These are phyloP conservation scores for Phoma sp. DNA, from an alignment of 2,329 filamentous ascomycete genomes.

Conservation along the genomic window DNA sequence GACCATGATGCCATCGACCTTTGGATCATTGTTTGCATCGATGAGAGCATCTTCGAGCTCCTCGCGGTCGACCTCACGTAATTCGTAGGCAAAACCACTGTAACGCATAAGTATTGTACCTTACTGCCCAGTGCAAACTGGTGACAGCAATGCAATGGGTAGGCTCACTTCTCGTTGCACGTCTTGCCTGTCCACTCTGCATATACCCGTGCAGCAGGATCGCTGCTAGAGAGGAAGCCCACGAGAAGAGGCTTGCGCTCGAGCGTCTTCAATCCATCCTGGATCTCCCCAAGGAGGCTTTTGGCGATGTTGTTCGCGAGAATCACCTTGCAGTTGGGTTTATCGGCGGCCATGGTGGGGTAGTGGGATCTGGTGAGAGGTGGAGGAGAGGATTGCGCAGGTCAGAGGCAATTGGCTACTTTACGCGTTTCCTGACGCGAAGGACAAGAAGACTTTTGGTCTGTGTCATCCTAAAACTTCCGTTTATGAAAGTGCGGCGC, in stretches of 20 bases:
- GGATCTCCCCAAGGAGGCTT: conserved; percentile 78
- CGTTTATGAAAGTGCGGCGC: conserved; percentile 13
- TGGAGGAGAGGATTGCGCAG: not conserved
- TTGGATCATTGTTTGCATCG: conserved; percentile 78
- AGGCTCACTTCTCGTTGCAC: conserved; percentile 87
- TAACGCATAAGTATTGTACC: conserved; percentile 8
- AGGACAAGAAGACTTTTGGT: conserved; percentile 18
- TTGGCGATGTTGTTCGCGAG: conserved; percentile 88
- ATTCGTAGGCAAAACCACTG: conserved; percentile 88
- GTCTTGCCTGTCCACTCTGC: conserved; percentile 98
- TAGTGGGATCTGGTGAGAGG: conserved; percentile 9
- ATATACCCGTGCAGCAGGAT: conserved; percentile 91
- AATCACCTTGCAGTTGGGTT: conserved; percentile 83
- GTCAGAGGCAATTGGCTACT: conserved; percentile 8
- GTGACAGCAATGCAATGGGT: conserved; percentile 23
- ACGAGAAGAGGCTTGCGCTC: conserved; percentile 79
- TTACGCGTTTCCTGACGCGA: conserved; percentile 11
- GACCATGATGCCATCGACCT: conserved; percentile 89
- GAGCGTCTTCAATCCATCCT: conserved; percentile 75
- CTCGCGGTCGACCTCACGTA: conserved; percentile 85
- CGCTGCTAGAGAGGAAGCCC: conserved; percentile 89
- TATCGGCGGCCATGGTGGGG: conserved; percentile 47
- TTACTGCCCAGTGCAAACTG: not conserved
- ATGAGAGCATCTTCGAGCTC: conserved; percentile 88
- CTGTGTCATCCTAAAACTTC: conserved; percentile 21